Conservation (phyloP, 495 filamentous ascomycete genomes). For the Lophium mytilinum region DNA sequence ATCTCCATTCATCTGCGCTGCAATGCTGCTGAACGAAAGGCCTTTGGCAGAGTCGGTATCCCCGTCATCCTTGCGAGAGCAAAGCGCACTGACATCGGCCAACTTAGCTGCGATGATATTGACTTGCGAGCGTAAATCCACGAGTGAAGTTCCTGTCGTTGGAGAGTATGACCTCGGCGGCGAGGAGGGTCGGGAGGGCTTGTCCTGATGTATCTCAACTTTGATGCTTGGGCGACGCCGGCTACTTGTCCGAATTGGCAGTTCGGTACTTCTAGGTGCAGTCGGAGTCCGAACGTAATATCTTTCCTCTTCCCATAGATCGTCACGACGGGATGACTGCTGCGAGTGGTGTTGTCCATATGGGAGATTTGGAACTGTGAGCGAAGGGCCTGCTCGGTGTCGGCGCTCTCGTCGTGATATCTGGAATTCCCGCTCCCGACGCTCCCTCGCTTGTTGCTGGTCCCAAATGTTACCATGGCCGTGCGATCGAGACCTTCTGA, state of each 20-base stretch:
- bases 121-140: slow-evolving; percentile 3
- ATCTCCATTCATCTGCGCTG: slow-evolving; percentile 4
- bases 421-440: slow-evolving; percentile 8
- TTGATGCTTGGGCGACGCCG: slow-evolving; percentile 10
- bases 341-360: too few species aligned
- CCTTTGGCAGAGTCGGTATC: slow-evolving; percentile 2
- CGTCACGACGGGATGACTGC: too few species aligned
- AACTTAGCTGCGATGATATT: not conserved
- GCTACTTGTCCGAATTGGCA: too few species aligned
- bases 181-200: not conserved
- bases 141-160: not conserved
- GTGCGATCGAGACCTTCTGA: slow-evolving; percentile 7
- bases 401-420: not conserved
- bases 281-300: too few species aligned
- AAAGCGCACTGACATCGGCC: not conserved
- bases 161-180: not conserved
- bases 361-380: too few species aligned
- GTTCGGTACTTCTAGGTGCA: too few species aligned
- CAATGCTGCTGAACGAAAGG: slow-evolving; percentile 8
- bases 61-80: not conserved
- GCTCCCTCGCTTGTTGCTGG: slow-evolving; percentile 3
- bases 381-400: too few species aligned
- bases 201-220: slow-evolving; percentile 8
- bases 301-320: too few species aligned
- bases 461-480: slow-evolving; percentile 9